Evolutionary conservation across 140 eudicot genomes (phyloP), one percentile per base, ranked within the genome.

Genomic region (Oenanthe javanica): DNA sequence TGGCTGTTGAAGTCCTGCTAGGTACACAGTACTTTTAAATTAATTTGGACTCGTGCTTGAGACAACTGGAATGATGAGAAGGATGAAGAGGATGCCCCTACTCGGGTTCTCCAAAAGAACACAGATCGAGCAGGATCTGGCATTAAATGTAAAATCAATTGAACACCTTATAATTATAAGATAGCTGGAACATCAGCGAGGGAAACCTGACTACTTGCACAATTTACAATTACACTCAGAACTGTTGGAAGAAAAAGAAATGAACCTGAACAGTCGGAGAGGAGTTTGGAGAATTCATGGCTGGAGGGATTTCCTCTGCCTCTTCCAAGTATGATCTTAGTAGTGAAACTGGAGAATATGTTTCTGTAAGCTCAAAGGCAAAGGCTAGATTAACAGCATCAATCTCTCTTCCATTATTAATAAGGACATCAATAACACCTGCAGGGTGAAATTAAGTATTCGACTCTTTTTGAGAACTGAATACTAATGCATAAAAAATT

Each of bases 341-440:
- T 81, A 94, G 79, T 47, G 89, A 75, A 78, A 90, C 84, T 4
- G 98, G 98, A 77, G 90, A 84, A 83, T 92, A 94, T 87, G 85
- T 93, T 80, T 90, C 85, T 2, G 97, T 89, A 54, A 90, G 95
- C 81, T 89, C 91, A 79, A 94, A 94, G 52, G 91, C 91, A 91
- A 92, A 92, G 50, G 94, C 92, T 79, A 94, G 86, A 72, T 94
- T 94, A 82, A 94, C 95, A 59, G 97, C 98, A 84, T 92, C 98
- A 66, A 94, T 94, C 38, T 92, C 95, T 72, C 96, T 89, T 83
- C 98, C 97, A 79, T 81, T 92, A 79, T 83, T 90, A 4, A 90
- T 87, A 88, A 94, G 72, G 79, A 92, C 96, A 75, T 84, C 88
- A 72, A 92, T 92, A 11, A 94, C 98, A 86, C 93, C 98, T 94